Base-by-base conservation (phyloP, 1,139 yeast species). In the Yamadazyma diddensiae region DNA sequence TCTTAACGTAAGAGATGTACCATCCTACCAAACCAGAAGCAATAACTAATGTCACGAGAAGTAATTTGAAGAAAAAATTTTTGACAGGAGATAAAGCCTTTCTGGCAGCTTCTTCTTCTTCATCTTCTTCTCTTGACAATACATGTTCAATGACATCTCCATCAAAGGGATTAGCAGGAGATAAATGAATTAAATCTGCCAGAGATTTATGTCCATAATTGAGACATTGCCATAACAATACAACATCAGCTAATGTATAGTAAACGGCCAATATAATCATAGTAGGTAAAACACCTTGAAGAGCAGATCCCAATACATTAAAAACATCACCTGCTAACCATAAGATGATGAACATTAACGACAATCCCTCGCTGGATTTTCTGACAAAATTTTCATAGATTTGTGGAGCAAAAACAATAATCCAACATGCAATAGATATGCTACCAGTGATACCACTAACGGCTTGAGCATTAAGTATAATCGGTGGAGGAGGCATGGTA, bases 401-500 rank as follows among this genome's bases (percentile, higher is more conserved):
- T 55, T 92, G 98, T 11, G 98, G 98, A 24, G 95, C 94, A 66
- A 92, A 92, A 15, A 92, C 97, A 34, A 92, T 88, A 42, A 92
- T 83, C 98, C 98, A 92, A 57, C 97, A 92, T 13, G 97, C 95
- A 27, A 92, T 75, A 12, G 97, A 90, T 29, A 92, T 86, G 15
- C 95, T 83, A 48, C 96, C 96, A 15, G 92, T 77, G 39, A 87
- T 83, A 4, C 95, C 95, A 52, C 94, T 82, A 24, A 87, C 77
- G 8, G 86, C 85, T 46, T 79, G 78, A n/a, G 87, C 79, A 47
- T 81, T 85, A 37, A 84, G 62, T 22, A 73, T 69, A 20, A 81
- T 75, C 9, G 87, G 85, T 19, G 82, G 81, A 29, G 82, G 82
- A 24, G 79, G 79, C 28, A 78, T 76, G 20, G 9, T 18, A 6